Evolutionary conservation across 345 rosid genomes (phyloP).

Genomic region (Anastatica hierochuntica): DNA sequence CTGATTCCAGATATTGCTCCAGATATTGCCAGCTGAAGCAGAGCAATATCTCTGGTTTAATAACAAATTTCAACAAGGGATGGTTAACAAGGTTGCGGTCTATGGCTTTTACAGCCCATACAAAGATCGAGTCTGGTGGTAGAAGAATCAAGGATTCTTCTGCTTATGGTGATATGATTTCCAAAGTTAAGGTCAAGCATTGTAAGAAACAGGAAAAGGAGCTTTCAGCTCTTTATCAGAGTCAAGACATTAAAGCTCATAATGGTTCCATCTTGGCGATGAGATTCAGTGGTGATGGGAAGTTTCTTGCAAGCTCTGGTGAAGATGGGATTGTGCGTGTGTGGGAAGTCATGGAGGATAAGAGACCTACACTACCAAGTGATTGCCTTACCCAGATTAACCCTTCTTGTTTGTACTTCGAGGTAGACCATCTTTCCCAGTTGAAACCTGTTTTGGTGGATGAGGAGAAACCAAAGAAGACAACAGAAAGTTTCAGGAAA

Average conservation of each 20-base stretch:
- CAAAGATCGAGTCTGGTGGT: constrained; percentile 27
- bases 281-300: constrained; percentile 80
- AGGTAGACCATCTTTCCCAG: constrained; percentile 58
- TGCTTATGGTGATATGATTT: constrained; percentile 15
- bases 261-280: constrained; percentile 55
- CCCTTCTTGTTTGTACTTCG: constrained; percentile 59
- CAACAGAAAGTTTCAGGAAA: constrained; percentile 42
- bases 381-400: constrained; percentile 47
- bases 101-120: constrained; percentile 41
- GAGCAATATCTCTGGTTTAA: constrained; percentile 14
- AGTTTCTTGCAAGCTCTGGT: constrained; percentile 73
- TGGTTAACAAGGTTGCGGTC: constrained; percentile 63
- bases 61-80: constrained; percentile 44
- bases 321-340: constrained; percentile 57
- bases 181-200: constrained; percentile 62
- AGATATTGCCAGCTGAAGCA: constrained; percentile 20
- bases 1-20: constrained; percentile 15
- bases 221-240: constrained; percentile 66
- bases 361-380: constrained; percentile 32
- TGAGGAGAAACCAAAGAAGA: constrained; percentile 39
- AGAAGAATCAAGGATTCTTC: constrained; percentile 20
- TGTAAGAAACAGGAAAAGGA: constrained; percentile 49
- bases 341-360: constrained; percentile 67
- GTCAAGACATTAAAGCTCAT: constrained; percentile 71
- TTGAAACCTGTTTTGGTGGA: constrained; percentile 48